These are phyloP conservation scores for Elsinoe ampelina DNA, from an alignment of 2,329 filamentous ascomycete genomes.

Conservation along the genomic window DNA sequence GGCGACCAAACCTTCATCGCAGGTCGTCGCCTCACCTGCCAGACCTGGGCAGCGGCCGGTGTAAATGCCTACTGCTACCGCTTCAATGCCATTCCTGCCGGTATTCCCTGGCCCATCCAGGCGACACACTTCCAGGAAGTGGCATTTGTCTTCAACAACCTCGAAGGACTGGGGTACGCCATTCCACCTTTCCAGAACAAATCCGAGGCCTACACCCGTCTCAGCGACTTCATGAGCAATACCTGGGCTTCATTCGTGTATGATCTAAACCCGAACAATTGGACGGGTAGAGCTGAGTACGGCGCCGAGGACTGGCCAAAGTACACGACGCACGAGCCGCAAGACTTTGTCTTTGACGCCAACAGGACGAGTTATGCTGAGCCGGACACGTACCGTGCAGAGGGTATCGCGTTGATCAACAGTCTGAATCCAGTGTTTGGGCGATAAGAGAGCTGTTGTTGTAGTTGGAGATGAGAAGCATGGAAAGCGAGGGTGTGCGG, in stretches of 20 bases:
- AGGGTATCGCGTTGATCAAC: constrained; percentile 36
- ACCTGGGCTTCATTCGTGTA: constrained; percentile 39
- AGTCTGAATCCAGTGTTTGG: constrained; percentile 14
- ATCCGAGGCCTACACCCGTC: constrained; percentile 29
- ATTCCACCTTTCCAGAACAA: constrained; percentile 29
- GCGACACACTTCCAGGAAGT: constrained; percentile 48
- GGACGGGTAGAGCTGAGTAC: constrained; percentile 16
- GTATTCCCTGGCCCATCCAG: constrained; percentile 34
- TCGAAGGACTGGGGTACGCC: constrained; percentile 35
- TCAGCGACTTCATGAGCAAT: constrained; percentile 36
- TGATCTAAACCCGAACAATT: constrained; percentile 32
- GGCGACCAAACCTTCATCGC: constrained; percentile 51
- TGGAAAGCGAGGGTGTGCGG: not conserved
- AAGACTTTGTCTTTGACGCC: constrained; percentile 40
- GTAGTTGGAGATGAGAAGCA: not conserved
- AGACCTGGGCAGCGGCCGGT: constrained; percentile 41
- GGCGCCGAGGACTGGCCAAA: constrained; percentile 29
- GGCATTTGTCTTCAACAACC: constrained; percentile 40
- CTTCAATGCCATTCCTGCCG: constrained; percentile 48
- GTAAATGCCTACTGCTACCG: constrained; percentile 52
- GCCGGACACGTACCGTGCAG: constrained; percentile 35
- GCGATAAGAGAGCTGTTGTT: not conserved
- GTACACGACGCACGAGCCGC: constrained; percentile 29
- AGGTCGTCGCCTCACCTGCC: constrained; percentile 44
- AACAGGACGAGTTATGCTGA: constrained; percentile 33